phyloP scores from a whole-genome alignment of 2,329 filamentous ascomycete genomes.

The Microdochium paspali region DNA sequence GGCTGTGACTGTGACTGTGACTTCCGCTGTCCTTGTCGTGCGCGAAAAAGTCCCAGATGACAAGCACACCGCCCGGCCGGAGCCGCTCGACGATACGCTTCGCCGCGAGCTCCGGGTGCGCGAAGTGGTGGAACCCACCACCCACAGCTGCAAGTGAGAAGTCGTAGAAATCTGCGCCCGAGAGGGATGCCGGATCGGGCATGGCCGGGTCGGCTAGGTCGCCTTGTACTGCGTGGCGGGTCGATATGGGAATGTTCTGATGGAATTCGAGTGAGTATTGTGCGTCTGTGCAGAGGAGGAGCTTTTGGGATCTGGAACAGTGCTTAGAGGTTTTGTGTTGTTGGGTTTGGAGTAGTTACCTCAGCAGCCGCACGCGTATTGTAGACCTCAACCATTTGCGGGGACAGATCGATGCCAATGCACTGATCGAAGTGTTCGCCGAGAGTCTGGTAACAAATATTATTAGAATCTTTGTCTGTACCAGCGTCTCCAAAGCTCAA shows the following conservation, averaged over 20 bases:
- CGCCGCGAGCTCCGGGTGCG: slow-evolving; percentile 51
- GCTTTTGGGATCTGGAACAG: too few relatives aligned
- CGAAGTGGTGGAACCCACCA: slow-evolving; percentile 58
- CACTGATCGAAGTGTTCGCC: slow-evolving; percentile 53
- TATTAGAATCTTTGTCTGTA: background rate
- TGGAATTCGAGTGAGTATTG: background rate
- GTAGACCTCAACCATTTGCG: slow-evolving; percentile 60
- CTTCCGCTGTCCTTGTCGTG: too few relatives aligned
- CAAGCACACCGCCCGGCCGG: slow-evolving; percentile 53
- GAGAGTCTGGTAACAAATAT: slow-evolving; percentile 41
- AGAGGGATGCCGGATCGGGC: slow-evolving; percentile 42
- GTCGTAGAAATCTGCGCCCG: slow-evolving; percentile 51
- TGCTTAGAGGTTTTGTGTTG: background rate
- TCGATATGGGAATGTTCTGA: background rate
- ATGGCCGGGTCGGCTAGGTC: slow-evolving; percentile 39
- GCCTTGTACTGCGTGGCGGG: slow-evolving; percentile 35
- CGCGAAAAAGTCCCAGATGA: slow-evolving; percentile 60
- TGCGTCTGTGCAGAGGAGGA: background rate
- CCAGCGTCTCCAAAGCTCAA: too few relatives aligned
- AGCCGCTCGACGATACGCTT: slow-evolving; percentile 51
- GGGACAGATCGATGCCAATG: slow-evolving; percentile 60
- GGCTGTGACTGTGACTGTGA: too few relatives aligned
- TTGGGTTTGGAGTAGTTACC: slow-evolving; percentile 18
- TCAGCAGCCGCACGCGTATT: slow-evolving; percentile 50
- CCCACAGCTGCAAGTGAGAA: slow-evolving; percentile 62